phyloP scores from a whole-genome alignment of 805 yeast genomes.

The Saturnispora serradocipensis region DNA sequence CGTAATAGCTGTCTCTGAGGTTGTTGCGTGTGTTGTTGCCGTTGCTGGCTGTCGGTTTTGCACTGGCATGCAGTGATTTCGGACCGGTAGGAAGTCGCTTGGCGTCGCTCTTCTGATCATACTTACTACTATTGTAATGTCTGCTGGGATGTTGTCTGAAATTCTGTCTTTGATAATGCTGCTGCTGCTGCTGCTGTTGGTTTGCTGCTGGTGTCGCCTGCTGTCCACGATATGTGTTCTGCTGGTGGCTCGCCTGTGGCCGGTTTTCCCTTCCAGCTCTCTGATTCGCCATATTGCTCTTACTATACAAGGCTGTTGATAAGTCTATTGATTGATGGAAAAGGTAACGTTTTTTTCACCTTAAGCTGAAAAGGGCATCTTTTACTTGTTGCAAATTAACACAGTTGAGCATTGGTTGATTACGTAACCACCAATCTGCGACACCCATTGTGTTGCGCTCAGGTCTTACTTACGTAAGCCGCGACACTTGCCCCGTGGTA shows the following conservation, averaged over 20 bases:
- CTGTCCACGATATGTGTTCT: background rate
- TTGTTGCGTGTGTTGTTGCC: background rate
- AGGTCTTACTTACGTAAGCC: no score
- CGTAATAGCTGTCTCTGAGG: background rate
- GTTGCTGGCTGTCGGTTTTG: background rate
- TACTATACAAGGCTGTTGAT: background rate
- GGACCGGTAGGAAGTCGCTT: slow-evolving; percentile 12
- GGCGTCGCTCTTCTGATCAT: background rate
- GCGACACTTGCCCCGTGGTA: no score
- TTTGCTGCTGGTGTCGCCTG: background rate
- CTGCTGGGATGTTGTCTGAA: background rate
- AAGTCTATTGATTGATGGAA: background rate
- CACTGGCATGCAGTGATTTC: slow-evolving; percentile 1
- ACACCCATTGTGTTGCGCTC: no score
- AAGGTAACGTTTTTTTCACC: background rate
- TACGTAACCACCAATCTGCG: no score
- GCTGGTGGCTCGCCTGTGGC: background rate
- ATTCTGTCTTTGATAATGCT: background rate
- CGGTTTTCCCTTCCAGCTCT: background rate
- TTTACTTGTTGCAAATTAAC: no score
- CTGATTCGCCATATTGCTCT: background rate
- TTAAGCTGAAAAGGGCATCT: no score
- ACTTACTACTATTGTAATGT: background rate
- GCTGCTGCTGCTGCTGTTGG: background rate
- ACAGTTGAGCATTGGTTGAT: no score